Evolutionary conservation across 257 asterid genomes (phyloP).

Genomic region (Capsicum chinense): DNA sequence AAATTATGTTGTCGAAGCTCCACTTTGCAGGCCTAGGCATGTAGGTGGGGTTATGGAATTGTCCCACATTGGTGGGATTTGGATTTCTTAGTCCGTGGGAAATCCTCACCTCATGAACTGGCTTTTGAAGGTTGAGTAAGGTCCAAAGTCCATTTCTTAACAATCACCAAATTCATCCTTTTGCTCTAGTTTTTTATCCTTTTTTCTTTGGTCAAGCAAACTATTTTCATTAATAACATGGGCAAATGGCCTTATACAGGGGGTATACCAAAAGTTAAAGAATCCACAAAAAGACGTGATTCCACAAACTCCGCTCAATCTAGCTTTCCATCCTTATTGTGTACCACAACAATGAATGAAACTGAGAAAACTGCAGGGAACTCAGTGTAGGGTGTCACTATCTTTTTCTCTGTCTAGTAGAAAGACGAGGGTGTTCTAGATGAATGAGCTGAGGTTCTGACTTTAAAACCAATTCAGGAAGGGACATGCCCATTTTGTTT

Average conservation of each 20-base stretch:
- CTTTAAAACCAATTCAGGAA: constrained; percentile 14
- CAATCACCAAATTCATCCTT: not conserved
- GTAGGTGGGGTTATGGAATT: not conserved
- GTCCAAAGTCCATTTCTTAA: constrained; percentile 1
- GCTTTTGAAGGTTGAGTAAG: constrained; percentile 8
- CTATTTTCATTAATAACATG: not conserved
- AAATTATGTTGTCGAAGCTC: constrained; percentile 1
- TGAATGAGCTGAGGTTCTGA: not conserved
- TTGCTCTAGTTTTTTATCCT: not conserved
- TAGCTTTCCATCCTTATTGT: not conserved
- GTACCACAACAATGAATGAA: not conserved
- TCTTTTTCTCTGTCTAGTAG: constrained; percentile 13
- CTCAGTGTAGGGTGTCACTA: not conserved
- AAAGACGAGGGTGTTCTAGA: constrained; percentile 14
- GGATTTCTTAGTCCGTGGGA: not conserved
- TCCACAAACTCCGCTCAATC: not conserved
- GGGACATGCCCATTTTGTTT: constrained; percentile 15
- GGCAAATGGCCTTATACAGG: not conserved
- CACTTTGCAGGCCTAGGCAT: not conserved
- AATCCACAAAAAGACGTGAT: not conserved
- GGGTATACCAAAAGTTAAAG: constrained; percentile 1
- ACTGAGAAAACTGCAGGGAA: constrained; percentile 1
- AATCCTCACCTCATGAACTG: not conserved
- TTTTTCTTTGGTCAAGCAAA: not conserved
- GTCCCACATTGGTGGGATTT: not conserved